Evolutionary conservation across 2,329 filamentous ascomycete genomes (phyloP).

Genomic region (Botryotinia calthae): DNA sequence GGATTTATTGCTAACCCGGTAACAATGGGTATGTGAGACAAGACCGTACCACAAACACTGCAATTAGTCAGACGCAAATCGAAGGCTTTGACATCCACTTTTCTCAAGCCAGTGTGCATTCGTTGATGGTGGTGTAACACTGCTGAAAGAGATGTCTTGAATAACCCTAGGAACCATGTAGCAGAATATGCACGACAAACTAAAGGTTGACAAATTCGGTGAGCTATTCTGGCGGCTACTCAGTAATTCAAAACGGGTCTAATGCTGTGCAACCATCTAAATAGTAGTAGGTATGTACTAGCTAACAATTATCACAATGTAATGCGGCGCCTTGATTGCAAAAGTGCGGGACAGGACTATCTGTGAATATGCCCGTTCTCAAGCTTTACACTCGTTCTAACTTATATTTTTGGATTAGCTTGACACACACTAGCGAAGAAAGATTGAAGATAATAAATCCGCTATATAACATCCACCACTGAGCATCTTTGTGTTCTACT

Average conservation of each 20-base stretch:
- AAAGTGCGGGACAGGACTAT: background rate
- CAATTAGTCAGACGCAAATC: background rate
- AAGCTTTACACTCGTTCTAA: background rate
- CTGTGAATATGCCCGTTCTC: background rate
- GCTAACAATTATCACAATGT: background rate
- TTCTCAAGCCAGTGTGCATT: background rate
- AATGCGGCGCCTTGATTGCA: background rate
- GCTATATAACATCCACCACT: background rate
- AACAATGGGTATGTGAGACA: background rate
- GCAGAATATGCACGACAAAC: background rate
- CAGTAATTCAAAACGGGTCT: background rate
- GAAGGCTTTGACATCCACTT: background rate
- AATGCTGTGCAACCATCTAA: background rate
- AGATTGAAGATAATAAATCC: background rate
- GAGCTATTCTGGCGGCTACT: background rate
- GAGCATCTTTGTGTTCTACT: background rate
- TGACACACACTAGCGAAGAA: background rate
- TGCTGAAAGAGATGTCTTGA: background rate
- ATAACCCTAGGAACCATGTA: background rate
- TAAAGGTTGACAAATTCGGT: background rate
- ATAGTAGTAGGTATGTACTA: background rate
- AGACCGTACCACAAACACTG: background rate
- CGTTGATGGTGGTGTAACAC: background rate
- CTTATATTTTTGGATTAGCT: background rate
- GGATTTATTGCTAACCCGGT: background rate